Evolutionary conservation across 176 grass and related monocot species (phyloP).

Genomic region (Alloteropsis semialata): DNA sequence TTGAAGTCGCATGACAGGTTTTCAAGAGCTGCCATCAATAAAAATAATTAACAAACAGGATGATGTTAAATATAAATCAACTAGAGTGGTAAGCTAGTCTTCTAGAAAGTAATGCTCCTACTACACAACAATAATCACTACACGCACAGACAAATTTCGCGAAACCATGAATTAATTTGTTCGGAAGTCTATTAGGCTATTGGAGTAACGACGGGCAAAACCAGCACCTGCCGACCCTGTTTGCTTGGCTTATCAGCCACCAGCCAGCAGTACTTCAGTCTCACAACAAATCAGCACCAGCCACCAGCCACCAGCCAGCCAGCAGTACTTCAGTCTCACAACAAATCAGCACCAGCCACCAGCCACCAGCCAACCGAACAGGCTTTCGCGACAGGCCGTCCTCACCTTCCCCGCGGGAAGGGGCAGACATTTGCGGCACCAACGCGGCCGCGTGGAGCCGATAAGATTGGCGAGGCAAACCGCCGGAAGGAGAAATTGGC

Average conservation of each 20-base stretch:
- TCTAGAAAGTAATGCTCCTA: background rate
- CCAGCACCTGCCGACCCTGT: background rate
- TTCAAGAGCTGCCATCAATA: constrained; percentile 61
- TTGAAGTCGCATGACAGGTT: constrained; percentile 57
- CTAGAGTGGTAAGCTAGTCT: background rate
- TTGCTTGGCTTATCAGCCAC: too few relatives aligned
- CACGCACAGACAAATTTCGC: background rate
- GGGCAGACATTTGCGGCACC: background rate
- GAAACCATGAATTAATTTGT: background rate
- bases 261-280: too few relatives aligned
- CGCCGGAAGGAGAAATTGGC: background rate
- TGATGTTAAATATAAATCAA: background rate
- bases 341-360: too few relatives aligned
- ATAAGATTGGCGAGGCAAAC: background rate
- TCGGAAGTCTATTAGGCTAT: background rate
- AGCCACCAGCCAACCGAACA: too few relatives aligned
- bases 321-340: too few relatives aligned
- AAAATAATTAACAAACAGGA: constrained; percentile 20
- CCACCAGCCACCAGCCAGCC: too few relatives aligned
- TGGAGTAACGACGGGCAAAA: background rate
- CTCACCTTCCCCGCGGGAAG: background rate
- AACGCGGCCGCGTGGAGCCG: background rate
- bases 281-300: too few relatives aligned
- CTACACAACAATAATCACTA: background rate
- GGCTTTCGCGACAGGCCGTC: too few relatives aligned